Evolutionary conservation across 2,329 filamentous ascomycete genomes (phyloP).

Genomic region (Corinectria fuckeliana): DNA sequence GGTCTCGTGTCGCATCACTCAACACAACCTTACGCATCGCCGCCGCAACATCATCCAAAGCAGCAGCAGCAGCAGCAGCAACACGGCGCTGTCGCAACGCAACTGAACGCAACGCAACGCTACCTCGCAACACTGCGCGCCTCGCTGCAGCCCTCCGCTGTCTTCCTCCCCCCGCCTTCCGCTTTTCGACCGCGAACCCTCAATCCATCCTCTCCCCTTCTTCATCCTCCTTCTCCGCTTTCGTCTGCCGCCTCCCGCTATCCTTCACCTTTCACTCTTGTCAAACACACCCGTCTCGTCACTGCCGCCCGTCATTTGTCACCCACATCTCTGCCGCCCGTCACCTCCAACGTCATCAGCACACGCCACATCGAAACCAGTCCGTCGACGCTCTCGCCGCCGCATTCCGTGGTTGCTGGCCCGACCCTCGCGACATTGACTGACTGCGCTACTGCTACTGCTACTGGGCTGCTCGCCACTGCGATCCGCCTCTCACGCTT

Average conservation of each 20-base stretch:
- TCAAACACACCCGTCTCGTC: constrained; percentile 14
- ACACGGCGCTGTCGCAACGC: constrained; percentile 25
- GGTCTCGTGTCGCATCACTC: constrained; percentile 37
- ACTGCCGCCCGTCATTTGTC: not conserved
- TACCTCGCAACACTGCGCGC: not conserved
- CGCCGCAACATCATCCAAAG: no score
- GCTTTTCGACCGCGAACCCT: constrained; percentile 29
- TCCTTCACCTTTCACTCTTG: constrained; percentile 5
- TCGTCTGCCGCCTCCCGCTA: constrained; percentile 15
- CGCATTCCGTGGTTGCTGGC: constrained; percentile 17
- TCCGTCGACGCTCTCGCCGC: not conserved
- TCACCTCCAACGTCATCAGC: not conserved
- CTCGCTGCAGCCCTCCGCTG: constrained; percentile 32
- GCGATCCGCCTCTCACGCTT: constrained; percentile 18
- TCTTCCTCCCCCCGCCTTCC: constrained; percentile 27
- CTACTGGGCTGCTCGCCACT: constrained; percentile 34
- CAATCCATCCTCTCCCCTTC: constrained; percentile 22
- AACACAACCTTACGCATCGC: constrained; percentile 28
- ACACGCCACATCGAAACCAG: not conserved
- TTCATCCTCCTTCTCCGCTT: constrained; percentile 11
- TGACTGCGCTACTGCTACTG: constrained; percentile 17
- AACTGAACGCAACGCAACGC: constrained; percentile 31
- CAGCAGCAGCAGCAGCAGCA: no score
- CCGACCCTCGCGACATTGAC: constrained; percentile 17
- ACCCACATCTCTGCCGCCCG: not conserved